Evolutionary conservation across 1,139 yeast genomes (phyloP).

Genomic region (Ogataea hybrid): DNA sequence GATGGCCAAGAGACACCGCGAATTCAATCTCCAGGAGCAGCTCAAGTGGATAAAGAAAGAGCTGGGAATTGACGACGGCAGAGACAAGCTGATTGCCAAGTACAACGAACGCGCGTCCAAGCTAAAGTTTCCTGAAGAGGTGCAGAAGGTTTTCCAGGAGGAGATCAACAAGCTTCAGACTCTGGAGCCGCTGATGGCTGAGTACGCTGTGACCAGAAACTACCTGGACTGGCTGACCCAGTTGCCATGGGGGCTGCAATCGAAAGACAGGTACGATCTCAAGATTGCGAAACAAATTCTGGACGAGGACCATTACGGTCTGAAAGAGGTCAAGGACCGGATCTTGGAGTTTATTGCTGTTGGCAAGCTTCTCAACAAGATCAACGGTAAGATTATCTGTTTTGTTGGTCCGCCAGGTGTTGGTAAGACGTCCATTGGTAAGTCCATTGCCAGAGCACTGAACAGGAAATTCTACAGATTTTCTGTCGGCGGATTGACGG

Average conservation of each 20-base stretch:
- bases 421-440: constrained; percentile 95
- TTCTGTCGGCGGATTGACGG: constrained; percentile 95
- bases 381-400: constrained; percentile 91
- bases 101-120: constrained; percentile 76
- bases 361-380: constrained; percentile 81
- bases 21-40: constrained; percentile 64
- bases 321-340: constrained; percentile 77
- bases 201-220: constrained; percentile 82
- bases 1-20: constrained; percentile 66
- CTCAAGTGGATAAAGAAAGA: constrained; percentile 80
- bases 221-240: constrained; percentile 93
- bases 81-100: constrained; percentile 73
- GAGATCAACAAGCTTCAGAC: constrained; percentile 77
- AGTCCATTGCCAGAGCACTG: constrained; percentile 86
- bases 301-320: constrained; percentile 80
- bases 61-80: constrained; percentile 84
- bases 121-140: constrained; percentile 76
- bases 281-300: constrained; percentile 65
- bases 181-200: constrained; percentile 73
- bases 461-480: constrained; percentile 85
- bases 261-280: constrained; percentile 78
- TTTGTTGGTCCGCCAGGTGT: constrained; percentile 99
- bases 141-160: constrained; percentile 79
- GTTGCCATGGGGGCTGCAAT: constrained; percentile 89
- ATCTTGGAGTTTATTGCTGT: constrained; percentile 78